Evolutionary conservation across 352 stramenopile genomes (phyloP).

Genomic region (Pythium monospermum): DNA sequence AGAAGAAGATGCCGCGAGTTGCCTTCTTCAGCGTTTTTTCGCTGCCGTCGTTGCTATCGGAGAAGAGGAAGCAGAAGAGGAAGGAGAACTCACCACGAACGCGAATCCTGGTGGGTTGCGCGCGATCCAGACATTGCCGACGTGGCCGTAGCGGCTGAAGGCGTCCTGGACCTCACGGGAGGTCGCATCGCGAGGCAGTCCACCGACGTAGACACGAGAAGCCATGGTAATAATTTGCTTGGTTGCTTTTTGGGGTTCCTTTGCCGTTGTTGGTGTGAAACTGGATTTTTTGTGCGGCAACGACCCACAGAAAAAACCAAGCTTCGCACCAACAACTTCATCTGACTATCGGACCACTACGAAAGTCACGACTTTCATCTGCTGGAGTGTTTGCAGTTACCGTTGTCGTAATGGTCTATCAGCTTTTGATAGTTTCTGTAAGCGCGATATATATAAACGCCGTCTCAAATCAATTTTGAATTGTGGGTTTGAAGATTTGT

Average conservation of each 20-base stretch:
- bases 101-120: constrained; percentile 84
- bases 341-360: background rate
- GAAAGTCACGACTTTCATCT: too few species aligned
- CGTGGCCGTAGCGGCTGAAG: constrained; percentile 80
- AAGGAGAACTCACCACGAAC: constrained; percentile 80
- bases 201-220: constrained; percentile 80
- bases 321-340: background rate
- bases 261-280: background rate
- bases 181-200: constrained; percentile 72
- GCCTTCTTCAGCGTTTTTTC: background rate
- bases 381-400: background rate
- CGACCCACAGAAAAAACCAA: background rate
- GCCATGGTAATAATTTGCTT: constrained; percentile 36
- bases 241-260: background rate
- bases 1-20: background rate
- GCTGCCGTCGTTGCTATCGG: constrained; percentile 15
- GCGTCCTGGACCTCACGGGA: constrained; percentile 78
- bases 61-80: constrained; percentile 16
- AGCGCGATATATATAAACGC: background rate
- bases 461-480: constrained; percentile 21
- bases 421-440: background rate
- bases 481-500: constrained; percentile 14
- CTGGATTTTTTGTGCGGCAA: background rate
- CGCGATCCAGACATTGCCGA: constrained; percentile 85
- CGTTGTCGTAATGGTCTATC: constrained; percentile 10